Evolutionary conservation across 495 filamentous ascomycete genomes (phyloP).

Genomic region (Penicillium egyptiacum): DNA sequence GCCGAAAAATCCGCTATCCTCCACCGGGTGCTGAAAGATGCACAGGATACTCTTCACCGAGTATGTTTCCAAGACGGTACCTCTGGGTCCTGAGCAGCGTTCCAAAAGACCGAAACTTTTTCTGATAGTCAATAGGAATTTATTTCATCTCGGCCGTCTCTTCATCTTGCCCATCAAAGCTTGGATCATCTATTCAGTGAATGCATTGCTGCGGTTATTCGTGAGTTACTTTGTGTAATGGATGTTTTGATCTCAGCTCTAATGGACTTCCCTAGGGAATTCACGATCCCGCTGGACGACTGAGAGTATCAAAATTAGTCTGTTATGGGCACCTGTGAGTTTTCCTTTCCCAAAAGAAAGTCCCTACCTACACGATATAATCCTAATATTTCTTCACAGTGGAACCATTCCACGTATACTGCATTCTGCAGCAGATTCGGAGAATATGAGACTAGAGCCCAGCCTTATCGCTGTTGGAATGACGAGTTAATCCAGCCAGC

Average conservation of each 20-base stretch:
- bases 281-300: conserved; percentile 9
- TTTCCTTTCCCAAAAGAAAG: background rate
- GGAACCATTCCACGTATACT: conserved; percentile 23
- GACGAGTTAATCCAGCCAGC: conserved; percentile 21
- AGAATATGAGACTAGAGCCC: conserved; percentile 13
- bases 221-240: no score
- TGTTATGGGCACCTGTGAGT: conserved; percentile 26
- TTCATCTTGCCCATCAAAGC: no score
- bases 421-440: conserved; percentile 30
- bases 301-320: conserved; percentile 15
- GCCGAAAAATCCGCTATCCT: conserved; percentile 15
- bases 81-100: background rate
- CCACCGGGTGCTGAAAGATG: conserved; percentile 8
- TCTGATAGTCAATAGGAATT: conserved; percentile 2
- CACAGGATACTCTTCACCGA: conserved; percentile 12
- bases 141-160: background rate
- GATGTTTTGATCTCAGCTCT: no score
- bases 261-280: conserved; percentile 1
- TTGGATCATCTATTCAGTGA: no score
- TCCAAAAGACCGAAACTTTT: background rate
- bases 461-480: conserved; percentile 22
- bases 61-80: conserved; percentile 9
- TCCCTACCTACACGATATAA: background rate
- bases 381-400: conserved; percentile 18
- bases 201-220: no score